These are phyloP conservation scores for Austroboletus novae-zelandiae DNA, from an alignment of 1,284 basidiomycete genomes.

Conservation along the genomic window DNA sequence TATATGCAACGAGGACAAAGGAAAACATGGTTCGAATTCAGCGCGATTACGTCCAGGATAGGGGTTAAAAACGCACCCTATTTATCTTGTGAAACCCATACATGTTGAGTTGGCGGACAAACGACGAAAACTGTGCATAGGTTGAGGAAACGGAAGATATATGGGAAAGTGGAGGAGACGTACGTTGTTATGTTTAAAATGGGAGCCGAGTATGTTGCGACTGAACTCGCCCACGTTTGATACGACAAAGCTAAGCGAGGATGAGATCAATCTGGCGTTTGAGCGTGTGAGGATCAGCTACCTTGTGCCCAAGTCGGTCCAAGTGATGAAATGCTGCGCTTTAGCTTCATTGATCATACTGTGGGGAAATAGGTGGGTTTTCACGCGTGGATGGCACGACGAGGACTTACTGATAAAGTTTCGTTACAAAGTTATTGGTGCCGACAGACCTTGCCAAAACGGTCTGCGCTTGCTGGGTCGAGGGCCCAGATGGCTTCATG, in stretches of 20 bases:
- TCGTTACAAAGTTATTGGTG: slow-evolving; percentile 81
- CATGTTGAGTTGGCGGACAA: slow-evolving; percentile 90
- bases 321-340: slow-evolving; percentile 71
- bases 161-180: slow-evolving; percentile 25
- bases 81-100: slow-evolving; percentile 87
- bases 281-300: slow-evolving; percentile 13
- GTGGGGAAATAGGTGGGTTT: slow-evolving; percentile 1
- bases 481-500: slow-evolving; percentile 12
- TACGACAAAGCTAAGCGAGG: slow-evolving; percentile 64
- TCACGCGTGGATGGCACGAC: slow-evolving; percentile 1
- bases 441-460: slow-evolving; percentile 63
- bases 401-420: slow-evolving; percentile 71
- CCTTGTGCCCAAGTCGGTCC: slow-evolving; percentile 77
- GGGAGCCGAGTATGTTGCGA: slow-evolving; percentile 72
- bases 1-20: neutral
- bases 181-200: slow-evolving; percentile 84
- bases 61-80: slow-evolving; percentile 45
- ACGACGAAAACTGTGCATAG: slow-evolving; percentile 73
- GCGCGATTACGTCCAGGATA: slow-evolving; percentile 12
- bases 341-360: slow-evolving; percentile 83
- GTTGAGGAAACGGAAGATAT: slow-evolving; percentile 4
- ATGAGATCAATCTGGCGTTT: neutral
- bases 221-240: slow-evolving; percentile 82
- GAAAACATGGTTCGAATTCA: neutral
- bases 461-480: slow-evolving; percentile 36